A percentile compares a stretch with the other conserved stretches of the same genome.
phyloP scores from a whole-genome alignment of 1,139 yeast genomes.

The Pichia sp. region DNA sequence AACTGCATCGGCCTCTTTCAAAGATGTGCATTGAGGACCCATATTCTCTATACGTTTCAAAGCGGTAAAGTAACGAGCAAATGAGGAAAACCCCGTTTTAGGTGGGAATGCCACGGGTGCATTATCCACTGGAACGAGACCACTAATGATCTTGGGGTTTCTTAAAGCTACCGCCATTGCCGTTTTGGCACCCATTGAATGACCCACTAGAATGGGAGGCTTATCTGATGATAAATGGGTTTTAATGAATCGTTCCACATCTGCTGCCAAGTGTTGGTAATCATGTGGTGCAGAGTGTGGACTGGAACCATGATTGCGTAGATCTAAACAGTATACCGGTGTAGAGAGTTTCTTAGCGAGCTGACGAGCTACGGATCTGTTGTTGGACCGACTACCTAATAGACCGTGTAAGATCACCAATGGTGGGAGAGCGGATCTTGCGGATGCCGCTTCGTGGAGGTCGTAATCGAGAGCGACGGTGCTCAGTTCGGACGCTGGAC shows the following conservation, averaged over 20 bases:
- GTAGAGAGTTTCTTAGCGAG: conserved; percentile 32
- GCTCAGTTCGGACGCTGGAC: too few relatives aligned
- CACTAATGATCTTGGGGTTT: conserved; percentile 54
- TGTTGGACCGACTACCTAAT: conserved; percentile 77
- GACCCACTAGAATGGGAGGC: conserved; percentile 69
- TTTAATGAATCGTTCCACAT: conserved; percentile 63
- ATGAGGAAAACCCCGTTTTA: conserved; percentile 49
- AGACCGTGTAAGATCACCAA: conserved; percentile 80
- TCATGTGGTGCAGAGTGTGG: conserved; percentile 68
- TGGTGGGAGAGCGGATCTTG: too few relatives aligned
- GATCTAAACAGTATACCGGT: conserved; percentile 72
- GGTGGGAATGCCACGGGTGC: conserved; percentile 54
- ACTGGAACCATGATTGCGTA: conserved; percentile 89
- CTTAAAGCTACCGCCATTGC: conserved; percentile 83
- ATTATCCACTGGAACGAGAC: conserved; percentile 78
- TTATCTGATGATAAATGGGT: conserved; percentile 37
- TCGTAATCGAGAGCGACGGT: too few relatives aligned
- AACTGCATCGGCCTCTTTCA: conserved; percentile 62
- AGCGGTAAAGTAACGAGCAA: conserved; percentile 60
- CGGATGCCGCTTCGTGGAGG: too few relatives aligned
- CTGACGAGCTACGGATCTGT: conserved; percentile 53
- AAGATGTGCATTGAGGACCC: conserved; percentile 34
- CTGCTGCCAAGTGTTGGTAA: conserved; percentile 78
- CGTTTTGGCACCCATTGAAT: conserved; percentile 95
- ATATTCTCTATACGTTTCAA: conserved; percentile 43